phyloP scores from a whole-genome alignment of 1,284 basidiomycete genomes.

The Veloboletus limbatus region DNA sequence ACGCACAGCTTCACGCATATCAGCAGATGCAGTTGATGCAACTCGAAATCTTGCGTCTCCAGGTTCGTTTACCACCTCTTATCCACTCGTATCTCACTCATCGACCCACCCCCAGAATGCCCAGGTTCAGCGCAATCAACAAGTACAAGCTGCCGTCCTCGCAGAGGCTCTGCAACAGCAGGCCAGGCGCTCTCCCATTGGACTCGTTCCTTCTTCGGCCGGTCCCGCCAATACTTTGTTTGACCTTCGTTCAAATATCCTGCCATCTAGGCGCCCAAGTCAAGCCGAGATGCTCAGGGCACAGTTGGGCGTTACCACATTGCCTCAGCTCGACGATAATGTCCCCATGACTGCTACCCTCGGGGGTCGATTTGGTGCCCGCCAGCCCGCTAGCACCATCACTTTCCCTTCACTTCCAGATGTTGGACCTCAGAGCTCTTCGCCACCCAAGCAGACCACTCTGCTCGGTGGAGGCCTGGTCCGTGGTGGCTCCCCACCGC shows the following conservation, averaged over 20 bases:
- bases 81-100: neutral
- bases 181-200: constrained; percentile 51
- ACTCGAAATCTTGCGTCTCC: constrained; percentile 73
- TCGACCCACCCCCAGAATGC: constrained; percentile 25
- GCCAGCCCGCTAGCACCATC: constrained; percentile 42
- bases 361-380: constrained; percentile 71
- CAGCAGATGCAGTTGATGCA: constrained; percentile 78
- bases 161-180: constrained; percentile 63
- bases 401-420: constrained; percentile 41
- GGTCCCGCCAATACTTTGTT: constrained; percentile 63
- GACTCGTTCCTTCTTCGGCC: constrained; percentile 61
- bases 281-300: constrained; percentile 62
- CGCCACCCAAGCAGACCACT: constrained; percentile 61
- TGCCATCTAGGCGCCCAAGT: constrained; percentile 59
- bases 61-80: constrained; percentile 46
- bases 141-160: constrained; percentile 48
- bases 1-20: constrained; percentile 52
- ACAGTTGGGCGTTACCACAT: constrained; percentile 47
- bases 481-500: constrained; percentile 50
- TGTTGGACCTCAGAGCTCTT: constrained; percentile 36
- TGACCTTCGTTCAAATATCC: constrained; percentile 52
- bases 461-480: constrained; percentile 70
- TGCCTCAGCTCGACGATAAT: constrained; percentile 44
- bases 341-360: constrained; percentile 77
- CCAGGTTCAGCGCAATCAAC: constrained; percentile 38